Base-by-base conservation (phyloP, 2,329 filamentous ascomycete species). In the Trichoderma lentiforme region DNA sequence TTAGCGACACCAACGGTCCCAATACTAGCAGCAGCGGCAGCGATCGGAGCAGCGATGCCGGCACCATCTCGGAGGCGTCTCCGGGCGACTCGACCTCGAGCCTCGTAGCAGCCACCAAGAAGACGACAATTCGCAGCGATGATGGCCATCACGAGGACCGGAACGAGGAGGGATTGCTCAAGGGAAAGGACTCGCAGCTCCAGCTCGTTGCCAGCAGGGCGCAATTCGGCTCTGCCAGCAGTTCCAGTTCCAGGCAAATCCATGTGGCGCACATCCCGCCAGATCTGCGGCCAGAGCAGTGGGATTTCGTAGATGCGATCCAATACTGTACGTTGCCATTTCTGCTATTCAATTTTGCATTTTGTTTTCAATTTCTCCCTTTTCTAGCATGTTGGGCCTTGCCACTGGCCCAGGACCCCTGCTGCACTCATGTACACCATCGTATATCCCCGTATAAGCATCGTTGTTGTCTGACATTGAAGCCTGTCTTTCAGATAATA, bases 251-350 rank as follows among this genome's bases (percentile, higher is more conserved):
- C 15, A 34, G 18, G 28, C 66, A 70, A 18, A 62, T 70, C 9
- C 66, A 62, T 58, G 30, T 26, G 9, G 36, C 34, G 66, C 18
- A 56, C 21, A 36, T 73, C 34, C 70, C 56, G 61, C 73, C 53
- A 18, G 70, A 71, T 26, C 63, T 71, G 30, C 53, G 70, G 28
- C 70, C 70, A 15, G 34, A 71, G 47, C 43, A 60, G 39, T 71
- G 70, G 70, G 70, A 71, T 32, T 67, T 58, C 30, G 53, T 71
- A 30, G 70, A 71, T 28, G 65, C 65, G 2, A 70, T 72, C 4
- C 43, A 70, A 30, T 70, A 61, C 28, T 70, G 71, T 72, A 64
- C 3, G 65, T 69, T 67, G 39, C 8, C 34, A 9, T 21, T n/a
- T 53, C 6, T 11, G 6, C 7, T 12, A 8, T 15, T 28, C 8